Evolutionary conservation across 768 basidiomycete genomes (phyloP).

Genomic region (Strobilomyces confusus): DNA sequence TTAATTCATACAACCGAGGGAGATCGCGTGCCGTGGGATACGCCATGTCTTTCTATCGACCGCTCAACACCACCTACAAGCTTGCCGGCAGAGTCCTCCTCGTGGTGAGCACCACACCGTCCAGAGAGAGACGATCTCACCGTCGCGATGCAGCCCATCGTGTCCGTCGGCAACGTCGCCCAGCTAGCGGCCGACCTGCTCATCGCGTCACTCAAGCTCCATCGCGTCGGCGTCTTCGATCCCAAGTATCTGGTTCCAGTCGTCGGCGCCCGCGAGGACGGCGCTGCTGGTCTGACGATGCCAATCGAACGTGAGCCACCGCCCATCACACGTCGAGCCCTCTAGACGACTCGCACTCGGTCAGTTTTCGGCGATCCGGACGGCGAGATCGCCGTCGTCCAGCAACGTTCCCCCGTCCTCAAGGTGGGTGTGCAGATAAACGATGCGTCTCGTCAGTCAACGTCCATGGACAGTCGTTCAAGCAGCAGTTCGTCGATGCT

Average conservation of each 20-base stretch:
- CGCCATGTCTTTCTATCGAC: constrained; percentile 31
- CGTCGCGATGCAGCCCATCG: constrained; percentile 50
- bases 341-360: not conserved
- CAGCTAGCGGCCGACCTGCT: constrained; percentile 76
- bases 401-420: constrained; percentile 76
- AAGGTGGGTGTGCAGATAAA: constrained; percentile 45
- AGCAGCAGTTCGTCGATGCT: constrained; percentile 59
- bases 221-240: constrained; percentile 61
- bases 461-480: constrained; percentile 46
- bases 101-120: constrained; percentile 21
- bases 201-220: constrained; percentile 59
- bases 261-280: constrained; percentile 68
- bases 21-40: not conserved
- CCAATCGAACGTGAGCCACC: constrained; percentile 64
- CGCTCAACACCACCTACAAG: constrained; percentile 20
- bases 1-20: not conserved
- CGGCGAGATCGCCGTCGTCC: constrained; percentile 55
- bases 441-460: not conserved
- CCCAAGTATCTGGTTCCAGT: constrained; percentile 62
- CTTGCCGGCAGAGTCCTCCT: constrained; percentile 29
- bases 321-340: not conserved
- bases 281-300: constrained; percentile 57
- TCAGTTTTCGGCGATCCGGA: constrained; percentile 62
- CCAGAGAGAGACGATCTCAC: no score
- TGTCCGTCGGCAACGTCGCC: constrained; percentile 78